Conservation (phyloP, 192 early-diverging fungal genomes). For the Rhizophagus sp. region DNA sequence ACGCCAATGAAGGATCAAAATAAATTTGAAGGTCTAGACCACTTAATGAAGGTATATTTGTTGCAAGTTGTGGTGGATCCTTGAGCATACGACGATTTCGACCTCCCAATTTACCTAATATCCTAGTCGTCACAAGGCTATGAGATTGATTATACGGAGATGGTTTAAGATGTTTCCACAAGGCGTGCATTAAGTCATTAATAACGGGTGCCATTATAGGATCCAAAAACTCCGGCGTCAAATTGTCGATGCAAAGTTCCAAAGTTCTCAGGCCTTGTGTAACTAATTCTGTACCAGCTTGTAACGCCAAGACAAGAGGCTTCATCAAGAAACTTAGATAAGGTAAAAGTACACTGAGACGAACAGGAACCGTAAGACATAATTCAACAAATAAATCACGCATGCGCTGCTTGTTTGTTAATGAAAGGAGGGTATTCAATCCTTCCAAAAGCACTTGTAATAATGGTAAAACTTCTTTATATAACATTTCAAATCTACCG, state of each 20-base stretch:
- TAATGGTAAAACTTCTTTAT: conserved; percentile 94
- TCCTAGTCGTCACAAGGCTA: conserved; percentile 83
- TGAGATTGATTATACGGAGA: conserved; percentile 82
- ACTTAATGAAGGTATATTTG: conserved; percentile 45
- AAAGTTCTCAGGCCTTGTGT: conserved; percentile 93
- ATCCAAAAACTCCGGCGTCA: conserved; percentile 96
- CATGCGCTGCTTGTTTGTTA: conserved; percentile 81
- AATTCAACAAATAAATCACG: conserved; percentile 97
- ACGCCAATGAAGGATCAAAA: conserved; percentile 54
- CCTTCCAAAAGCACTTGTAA: conserved; percentile 89
- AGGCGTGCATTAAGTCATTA: conserved; percentile 89
- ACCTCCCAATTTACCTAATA: conserved; percentile 98
- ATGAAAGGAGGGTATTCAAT: conserved; percentile 80
- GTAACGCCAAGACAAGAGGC: conserved; percentile 91
- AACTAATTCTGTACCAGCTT: conserved; percentile 91
- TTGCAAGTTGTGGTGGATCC: conserved; percentile 60
- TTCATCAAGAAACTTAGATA: conserved; percentile 94
- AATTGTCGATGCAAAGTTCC: conserved; percentile 97
- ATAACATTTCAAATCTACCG: conserved; percentile 91
- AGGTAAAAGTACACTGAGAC: conserved; percentile 89
- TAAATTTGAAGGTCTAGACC: conserved; percentile 62
- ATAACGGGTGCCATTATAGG: conserved; percentile 94
- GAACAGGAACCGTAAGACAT: conserved; percentile 95
- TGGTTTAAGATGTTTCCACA: conserved; percentile 92
- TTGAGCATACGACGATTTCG: conserved; percentile 87